Percentiles rank a stretch among this genome's conserved stretches.
Evolutionary conservation across 1,139 yeast species (phyloP).

Genomic region (Magnusiomyces tetraspermus): DNA sequence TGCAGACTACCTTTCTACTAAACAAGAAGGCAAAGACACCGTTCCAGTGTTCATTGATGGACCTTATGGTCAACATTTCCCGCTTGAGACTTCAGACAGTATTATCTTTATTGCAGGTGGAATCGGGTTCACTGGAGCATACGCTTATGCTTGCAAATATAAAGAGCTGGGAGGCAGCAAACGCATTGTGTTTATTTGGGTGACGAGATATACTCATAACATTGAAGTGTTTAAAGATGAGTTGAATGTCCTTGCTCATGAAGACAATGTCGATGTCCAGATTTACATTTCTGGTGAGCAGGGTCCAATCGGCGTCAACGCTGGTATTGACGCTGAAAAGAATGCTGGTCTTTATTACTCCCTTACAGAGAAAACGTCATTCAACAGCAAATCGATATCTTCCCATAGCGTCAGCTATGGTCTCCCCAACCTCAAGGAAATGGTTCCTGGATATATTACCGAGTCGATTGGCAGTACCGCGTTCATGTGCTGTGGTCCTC

Average conservation of each 20-base stretch:
- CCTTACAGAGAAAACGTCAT: neutral
- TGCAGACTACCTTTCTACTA: conserved; percentile 21
- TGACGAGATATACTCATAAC: conserved; percentile 36
- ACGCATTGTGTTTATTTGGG: conserved; percentile 42
- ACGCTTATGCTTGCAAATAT: conserved; percentile 23
- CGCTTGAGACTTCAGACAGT: conserved; percentile 43
- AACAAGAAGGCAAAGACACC: neutral
- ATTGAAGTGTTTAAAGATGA: conserved; percentile 46
- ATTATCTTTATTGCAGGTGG: conserved; percentile 50
- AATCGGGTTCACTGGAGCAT: conserved; percentile 52
- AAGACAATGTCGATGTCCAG: conserved; percentile 30
- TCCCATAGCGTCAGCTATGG: conserved; percentile 6
- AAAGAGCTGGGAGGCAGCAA: conserved; percentile 21
- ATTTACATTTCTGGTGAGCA: conserved; percentile 26
- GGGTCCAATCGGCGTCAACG: neutral
- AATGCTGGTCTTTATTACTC: neutral
- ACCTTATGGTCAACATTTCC: conserved; percentile 44
- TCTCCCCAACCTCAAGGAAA: conserved; percentile 33
- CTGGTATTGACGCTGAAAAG: neutral
- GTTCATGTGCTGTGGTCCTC: conserved; percentile 35
- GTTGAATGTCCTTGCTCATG: conserved; percentile 30
- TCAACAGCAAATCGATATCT: neutral
- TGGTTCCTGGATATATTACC: conserved; percentile 26
- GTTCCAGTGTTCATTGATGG: conserved; percentile 44
- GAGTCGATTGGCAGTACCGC: conserved; percentile 22